phyloP scores from a whole-genome alignment of 2,329 filamentous ascomycete genomes.

The Colletotrichum theobromicola region DNA sequence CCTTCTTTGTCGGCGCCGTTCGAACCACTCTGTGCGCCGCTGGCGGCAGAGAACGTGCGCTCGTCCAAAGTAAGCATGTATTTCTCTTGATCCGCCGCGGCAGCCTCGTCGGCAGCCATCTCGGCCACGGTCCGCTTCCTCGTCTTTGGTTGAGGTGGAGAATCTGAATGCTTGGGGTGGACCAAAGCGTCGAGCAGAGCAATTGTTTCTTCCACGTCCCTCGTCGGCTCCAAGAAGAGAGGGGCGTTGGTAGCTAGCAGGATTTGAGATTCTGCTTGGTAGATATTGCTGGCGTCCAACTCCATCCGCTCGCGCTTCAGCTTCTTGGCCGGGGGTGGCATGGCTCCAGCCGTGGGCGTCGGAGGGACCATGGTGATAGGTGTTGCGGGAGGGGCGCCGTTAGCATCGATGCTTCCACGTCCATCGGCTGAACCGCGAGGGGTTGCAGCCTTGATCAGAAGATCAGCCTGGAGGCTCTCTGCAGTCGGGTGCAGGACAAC shows the following conservation, averaged over 20 bases:
- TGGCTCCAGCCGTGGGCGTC: constrained; percentile 64
- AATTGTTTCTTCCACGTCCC: constrained; percentile 71
- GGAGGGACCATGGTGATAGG: constrained; percentile 64
- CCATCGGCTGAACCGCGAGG: constrained; percentile 54
- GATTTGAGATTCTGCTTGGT: constrained; percentile 78
- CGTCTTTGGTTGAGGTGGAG: constrained; percentile 83
- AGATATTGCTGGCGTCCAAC: constrained; percentile 74
- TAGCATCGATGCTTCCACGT: constrained; percentile 31
- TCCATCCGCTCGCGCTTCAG: constrained; percentile 76
- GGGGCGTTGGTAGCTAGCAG: constrained; percentile 75
- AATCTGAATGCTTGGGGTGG: constrained; percentile 78
- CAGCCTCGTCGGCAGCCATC: constrained; percentile 91
- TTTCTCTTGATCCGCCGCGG: constrained; percentile 85
- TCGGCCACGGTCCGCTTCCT: constrained; percentile 94
- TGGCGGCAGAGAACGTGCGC: constrained; percentile 67
- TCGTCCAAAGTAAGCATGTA: constrained; percentile 95
- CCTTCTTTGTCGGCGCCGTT: constrained; percentile 74
- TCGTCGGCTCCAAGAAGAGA: constrained; percentile 79
- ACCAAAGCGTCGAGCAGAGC: constrained; percentile 73
- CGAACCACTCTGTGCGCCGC: constrained; percentile 60
- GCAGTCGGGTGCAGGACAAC: constrained; percentile 86
- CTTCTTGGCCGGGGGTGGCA: constrained; percentile 68
- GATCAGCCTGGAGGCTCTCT: constrained; percentile 75
- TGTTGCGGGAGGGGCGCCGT: constrained; percentile 68
- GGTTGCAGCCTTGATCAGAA: constrained; percentile 77